Evolutionary conservation across 805 yeast genomes (phyloP).

Genomic region (Candida xiaguanensis): DNA sequence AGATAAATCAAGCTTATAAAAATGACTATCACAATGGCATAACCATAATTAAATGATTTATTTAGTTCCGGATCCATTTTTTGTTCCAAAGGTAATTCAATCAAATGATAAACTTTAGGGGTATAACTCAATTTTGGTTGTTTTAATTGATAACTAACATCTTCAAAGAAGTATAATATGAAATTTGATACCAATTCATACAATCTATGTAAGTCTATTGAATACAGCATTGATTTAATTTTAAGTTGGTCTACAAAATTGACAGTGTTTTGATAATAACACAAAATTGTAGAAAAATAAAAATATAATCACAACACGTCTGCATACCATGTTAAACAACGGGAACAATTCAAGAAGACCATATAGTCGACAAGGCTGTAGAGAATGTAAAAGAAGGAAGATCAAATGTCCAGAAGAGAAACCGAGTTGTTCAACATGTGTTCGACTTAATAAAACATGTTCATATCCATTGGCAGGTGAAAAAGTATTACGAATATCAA

Average conservation of each 20-base stretch:
- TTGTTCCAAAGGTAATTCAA: neutral
- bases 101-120: neutral
- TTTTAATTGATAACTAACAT: neutral
- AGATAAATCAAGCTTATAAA: neutral
- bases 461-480: constrained; percentile 11
- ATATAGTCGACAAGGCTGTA: constrained; percentile 36
- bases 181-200: neutral
- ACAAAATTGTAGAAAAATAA: neutral
- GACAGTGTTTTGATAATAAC: neutral
- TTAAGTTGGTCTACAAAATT: too few species aligned
- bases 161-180: neutral
- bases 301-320: neutral
- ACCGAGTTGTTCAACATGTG: constrained; percentile 34
- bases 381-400: constrained; percentile 41
- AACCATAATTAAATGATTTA: neutral
- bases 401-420: constrained; percentile 39
- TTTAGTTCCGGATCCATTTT: neutral
- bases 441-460: constrained; percentile 20
- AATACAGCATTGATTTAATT: neutral
- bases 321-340: constrained; percentile 2
- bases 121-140: neutral
- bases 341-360: constrained; percentile 6
- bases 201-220: neutral
- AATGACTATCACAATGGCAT: neutral
- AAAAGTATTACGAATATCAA: constrained; percentile 9